A percentile compares a stretch with the other conserved stretches of the same genome.
These are phyloP conservation scores for Paramarasmius palmivorus DNA, from an alignment of 1,284 basidiomycete genomes.

Conservation along the genomic window DNA sequence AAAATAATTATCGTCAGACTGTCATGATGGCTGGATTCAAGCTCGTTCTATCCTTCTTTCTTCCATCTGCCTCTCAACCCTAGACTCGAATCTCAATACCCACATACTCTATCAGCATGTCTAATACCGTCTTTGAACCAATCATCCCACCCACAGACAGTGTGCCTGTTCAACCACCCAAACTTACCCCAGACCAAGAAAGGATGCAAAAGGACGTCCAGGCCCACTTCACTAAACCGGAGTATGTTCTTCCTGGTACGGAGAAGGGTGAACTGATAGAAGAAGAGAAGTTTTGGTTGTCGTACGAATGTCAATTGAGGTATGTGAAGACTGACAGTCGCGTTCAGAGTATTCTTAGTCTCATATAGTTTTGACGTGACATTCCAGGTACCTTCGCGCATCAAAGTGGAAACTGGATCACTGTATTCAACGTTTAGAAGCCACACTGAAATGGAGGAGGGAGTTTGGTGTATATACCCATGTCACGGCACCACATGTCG, in stretches of 20 bases:
- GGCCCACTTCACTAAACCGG: slow-evolving; percentile 52
- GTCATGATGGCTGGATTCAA: neutral
- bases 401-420: slow-evolving; percentile 44
- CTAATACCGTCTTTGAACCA: slow-evolving; percentile 35
- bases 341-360: too few relatives aligned
- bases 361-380: neutral
- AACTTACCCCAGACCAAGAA: slow-evolving; percentile 48
- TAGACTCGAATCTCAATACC: neutral
- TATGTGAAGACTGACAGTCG: slow-evolving; percentile 23
- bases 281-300: slow-evolving; percentile 76
- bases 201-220: slow-evolving; percentile 56
- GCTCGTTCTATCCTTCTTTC: neutral
- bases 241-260: slow-evolving; percentile 53
- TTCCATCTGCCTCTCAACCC: neutral
- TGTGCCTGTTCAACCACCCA: slow-evolving; percentile 31
- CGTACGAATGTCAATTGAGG: slow-evolving; percentile 71
- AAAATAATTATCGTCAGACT: too few relatives aligned
- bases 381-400: slow-evolving; percentile 2
- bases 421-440: slow-evolving; percentile 65
- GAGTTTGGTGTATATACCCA: slow-evolving; percentile 68
- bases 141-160: slow-evolving; percentile 30
- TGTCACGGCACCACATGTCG: slow-evolving; percentile 58
- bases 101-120: slow-evolving; percentile 19
- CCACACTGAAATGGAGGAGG: slow-evolving; percentile 72
- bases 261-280: slow-evolving; percentile 51